A percentile compares a stretch with the other conserved stretches of the same genome.
Conservation (phyloP, 1,284 basidiomycete genomes). For the Sutorius eximius region DNA sequence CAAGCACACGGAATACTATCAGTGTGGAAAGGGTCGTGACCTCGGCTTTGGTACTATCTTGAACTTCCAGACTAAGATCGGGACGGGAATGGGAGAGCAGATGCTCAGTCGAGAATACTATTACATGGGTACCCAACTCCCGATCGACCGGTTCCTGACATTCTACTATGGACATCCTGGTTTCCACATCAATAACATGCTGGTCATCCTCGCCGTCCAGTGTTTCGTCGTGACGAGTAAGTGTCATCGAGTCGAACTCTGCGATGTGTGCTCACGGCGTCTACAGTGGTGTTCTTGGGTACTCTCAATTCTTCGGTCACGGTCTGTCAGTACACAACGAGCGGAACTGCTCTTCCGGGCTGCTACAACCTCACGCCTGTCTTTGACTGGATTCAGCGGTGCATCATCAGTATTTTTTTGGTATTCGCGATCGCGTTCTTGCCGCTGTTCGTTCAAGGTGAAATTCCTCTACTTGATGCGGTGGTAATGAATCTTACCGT, state of each 20-base stretch:
- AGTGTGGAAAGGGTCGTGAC: slow-evolving; percentile 98
- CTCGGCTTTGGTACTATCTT: slow-evolving; percentile 98
- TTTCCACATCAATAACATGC: slow-evolving; percentile 99
- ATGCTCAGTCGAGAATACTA: slow-evolving; percentile 99
- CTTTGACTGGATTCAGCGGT: slow-evolving; percentile 90
- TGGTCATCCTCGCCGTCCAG: slow-evolving; percentile 94
- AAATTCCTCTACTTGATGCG: slow-evolving; percentile 17
- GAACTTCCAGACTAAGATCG: slow-evolving; percentile 99
- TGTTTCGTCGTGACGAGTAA: slow-evolving; percentile 84
- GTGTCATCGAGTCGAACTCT: slow-evolving; percentile 33
- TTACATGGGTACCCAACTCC: slow-evolving; percentile 98
- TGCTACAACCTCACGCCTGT: slow-evolving; percentile 91
- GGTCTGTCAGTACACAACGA: slow-evolving; percentile 76
- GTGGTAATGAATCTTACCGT: slow-evolving; percentile 2
- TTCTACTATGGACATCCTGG: slow-evolving; percentile 99
- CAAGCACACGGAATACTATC: slow-evolving; percentile 99
- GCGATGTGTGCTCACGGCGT: slow-evolving; percentile 10
- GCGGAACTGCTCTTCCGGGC: slow-evolving; percentile 73
- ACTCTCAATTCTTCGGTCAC: slow-evolving; percentile 79
- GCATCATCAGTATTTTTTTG: slow-evolving; percentile 94
- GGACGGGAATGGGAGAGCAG: slow-evolving; percentile 99
- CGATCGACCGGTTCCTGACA: slow-evolving; percentile 97
- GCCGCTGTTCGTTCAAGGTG: slow-evolving; percentile 91
- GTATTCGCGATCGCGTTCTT: slow-evolving; percentile 96
- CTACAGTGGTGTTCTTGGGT: slow-evolving; percentile 84